phyloP scores from a whole-genome alignment of 345 rosid genomes.

The Bruguiera gymnorhiza region DNA sequence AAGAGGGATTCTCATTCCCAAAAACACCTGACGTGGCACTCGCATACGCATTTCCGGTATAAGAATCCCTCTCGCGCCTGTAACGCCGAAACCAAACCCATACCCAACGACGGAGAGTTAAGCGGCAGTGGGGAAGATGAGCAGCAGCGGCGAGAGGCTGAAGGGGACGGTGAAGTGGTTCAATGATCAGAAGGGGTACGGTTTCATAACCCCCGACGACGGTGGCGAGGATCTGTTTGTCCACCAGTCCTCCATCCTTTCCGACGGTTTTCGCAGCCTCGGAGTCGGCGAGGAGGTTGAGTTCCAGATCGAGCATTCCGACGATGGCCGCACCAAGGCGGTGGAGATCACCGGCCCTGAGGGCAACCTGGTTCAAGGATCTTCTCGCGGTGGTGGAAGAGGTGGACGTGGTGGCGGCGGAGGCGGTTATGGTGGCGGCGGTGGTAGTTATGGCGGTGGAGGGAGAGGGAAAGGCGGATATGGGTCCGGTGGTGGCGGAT shows the following conservation, averaged over 20 bases:
- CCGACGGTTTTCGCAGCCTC: constrained; percentile 34
- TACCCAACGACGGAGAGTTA: not conserved
- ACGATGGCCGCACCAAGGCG: constrained; percentile 62
- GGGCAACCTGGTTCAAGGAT: constrained; percentile 52
- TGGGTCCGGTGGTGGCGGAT: not conserved
- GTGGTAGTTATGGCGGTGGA: constrained; percentile 23
- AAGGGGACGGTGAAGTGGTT: constrained; percentile 36
- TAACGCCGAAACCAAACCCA: not conserved
- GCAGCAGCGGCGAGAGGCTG: constrained; percentile 18
- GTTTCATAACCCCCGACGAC: constrained; percentile 32
- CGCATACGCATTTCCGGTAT: not conserved
- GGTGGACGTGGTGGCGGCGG: constrained; percentile 28
- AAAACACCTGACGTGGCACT: constrained; percentile 22
- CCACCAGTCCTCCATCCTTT: constrained; percentile 29
- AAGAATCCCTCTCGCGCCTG: not conserved
- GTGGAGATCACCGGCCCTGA: constrained; percentile 73
- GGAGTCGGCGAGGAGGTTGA: constrained; percentile 31
- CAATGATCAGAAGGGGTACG: constrained; percentile 33
- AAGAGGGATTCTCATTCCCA: not conserved
- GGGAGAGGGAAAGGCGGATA: constrained; percentile 25
- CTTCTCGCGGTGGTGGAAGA: constrained; percentile 31
- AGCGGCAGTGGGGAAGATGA: constrained; percentile 10
- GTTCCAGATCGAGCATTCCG: constrained; percentile 22
- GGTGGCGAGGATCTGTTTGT: constrained; percentile 35
- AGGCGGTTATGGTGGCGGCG: constrained; percentile 27